Percentiles rank a stretch among this genome's conserved stretches.
Conservation (phyloP, 2,329 filamentous ascomycete species). For the Ascochyta fabae region DNA sequence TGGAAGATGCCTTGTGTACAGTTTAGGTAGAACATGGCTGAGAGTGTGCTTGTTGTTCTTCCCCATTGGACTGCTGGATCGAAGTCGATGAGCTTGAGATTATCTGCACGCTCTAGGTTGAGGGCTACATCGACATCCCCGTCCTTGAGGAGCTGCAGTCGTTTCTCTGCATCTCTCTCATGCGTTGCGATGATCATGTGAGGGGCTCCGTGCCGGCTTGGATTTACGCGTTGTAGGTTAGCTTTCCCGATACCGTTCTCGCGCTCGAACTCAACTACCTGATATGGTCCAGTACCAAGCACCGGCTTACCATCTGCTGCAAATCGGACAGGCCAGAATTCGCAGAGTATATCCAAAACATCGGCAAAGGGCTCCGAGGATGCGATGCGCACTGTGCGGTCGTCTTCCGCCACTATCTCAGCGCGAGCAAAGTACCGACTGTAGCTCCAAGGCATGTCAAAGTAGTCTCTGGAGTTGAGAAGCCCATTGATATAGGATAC, state of each 20-base stretch:
- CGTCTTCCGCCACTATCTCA: neutral
- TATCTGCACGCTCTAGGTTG: neutral
- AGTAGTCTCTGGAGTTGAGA: neutral
- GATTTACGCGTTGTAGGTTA: neutral
- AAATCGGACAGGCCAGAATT: neutral
- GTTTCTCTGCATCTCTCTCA: neutral
- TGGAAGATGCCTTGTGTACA: neutral
- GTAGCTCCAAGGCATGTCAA: conserved; percentile 1
- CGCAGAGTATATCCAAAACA: neutral
- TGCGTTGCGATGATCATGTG: neutral
- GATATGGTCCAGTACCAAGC: neutral
- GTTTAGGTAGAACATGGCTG: conserved; percentile 1
- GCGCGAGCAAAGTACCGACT: neutral
- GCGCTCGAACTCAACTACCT: neutral
- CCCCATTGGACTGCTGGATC: neutral
- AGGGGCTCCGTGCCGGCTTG: neutral
- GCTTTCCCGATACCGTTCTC: neutral
- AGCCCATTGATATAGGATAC: neutral
- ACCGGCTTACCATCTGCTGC: neutral
- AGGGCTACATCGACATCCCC: neutral
- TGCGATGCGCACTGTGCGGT: neutral
- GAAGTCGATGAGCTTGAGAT: neutral
- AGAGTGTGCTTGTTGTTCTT: neutral
- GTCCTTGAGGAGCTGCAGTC: neutral
- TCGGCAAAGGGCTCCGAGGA: neutral